These are phyloP conservation scores for Hyaloscypha finlandica DNA, from an alignment of 495 filamentous ascomycete genomes.

Conservation along the genomic window DNA sequence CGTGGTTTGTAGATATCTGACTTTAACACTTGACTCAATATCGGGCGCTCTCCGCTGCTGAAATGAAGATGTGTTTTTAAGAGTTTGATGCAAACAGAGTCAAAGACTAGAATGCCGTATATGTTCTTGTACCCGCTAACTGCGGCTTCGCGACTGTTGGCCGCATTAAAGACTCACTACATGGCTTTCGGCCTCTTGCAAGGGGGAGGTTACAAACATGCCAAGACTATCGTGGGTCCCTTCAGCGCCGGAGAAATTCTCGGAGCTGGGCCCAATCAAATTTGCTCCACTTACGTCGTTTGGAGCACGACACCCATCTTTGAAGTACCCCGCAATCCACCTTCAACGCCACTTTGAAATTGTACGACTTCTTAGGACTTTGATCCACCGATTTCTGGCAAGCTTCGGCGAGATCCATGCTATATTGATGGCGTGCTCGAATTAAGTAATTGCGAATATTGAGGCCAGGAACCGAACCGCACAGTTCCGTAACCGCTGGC, in stretches of 20 bases:
- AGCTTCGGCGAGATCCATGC: background rate
- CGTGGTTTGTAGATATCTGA: background rate
- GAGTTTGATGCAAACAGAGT: background rate
- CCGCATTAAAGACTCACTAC: background rate
- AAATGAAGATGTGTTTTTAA: too few relatives aligned
- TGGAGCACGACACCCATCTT: background rate
- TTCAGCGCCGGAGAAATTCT: constrained; percentile 9
- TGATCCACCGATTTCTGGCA: background rate
- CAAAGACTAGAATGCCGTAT: background rate
- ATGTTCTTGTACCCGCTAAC: background rate
- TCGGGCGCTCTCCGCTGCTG: too few relatives aligned
- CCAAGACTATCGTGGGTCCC: background rate
- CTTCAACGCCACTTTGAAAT: background rate
- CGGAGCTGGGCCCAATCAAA: background rate
- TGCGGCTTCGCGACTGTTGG: background rate
- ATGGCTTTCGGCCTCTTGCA: background rate
- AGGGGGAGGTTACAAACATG: background rate
- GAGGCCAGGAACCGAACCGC: background rate
- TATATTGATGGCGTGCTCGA: background rate
- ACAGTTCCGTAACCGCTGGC: background rate
- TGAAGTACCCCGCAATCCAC: background rate
- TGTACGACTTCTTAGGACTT: background rate
- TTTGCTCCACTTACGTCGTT: background rate
- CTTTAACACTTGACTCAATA: background rate
- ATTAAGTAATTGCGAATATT: background rate